These are phyloP conservation scores for Fragaria vesca DNA, from an alignment of 306 rosid species.

Conservation along the genomic window DNA sequence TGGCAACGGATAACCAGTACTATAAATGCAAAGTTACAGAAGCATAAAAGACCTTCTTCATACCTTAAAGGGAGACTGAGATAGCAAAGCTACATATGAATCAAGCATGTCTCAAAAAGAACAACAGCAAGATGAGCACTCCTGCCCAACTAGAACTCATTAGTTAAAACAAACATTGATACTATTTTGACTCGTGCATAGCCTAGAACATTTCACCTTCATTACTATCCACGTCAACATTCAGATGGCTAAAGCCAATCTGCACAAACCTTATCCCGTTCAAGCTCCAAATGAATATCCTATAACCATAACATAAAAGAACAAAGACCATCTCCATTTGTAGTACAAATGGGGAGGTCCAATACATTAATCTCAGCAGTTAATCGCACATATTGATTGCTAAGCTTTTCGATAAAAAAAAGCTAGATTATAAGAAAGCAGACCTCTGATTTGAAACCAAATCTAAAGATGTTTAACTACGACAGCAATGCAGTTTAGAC, in stretches of 20 bases:
- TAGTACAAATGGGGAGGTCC: neutral
- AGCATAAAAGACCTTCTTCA: constrained; percentile 3
- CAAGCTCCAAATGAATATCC: constrained; percentile 4
- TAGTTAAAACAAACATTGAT: neutral
- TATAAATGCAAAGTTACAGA: constrained; percentile 1
- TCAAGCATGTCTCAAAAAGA: constrained; percentile 5
- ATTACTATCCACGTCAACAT: neutral
- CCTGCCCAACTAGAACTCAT: neutral
- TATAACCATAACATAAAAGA: neutral
- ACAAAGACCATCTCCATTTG: neutral
- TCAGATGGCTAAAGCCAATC: neutral
- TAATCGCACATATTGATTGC: neutral
- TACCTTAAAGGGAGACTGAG: neutral
- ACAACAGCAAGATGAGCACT: neutral
- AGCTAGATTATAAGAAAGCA: neutral
- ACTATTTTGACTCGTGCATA: neutral
- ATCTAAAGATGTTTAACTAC: neutral
- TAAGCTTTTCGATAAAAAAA: neutral
- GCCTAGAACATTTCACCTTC: neutral
- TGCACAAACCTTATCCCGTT: constrained; percentile 4
- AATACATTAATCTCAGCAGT: constrained; percentile 1
- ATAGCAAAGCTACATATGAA: constrained; percentile 2
- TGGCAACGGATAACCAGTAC: neutral
- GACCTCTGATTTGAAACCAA: constrained; percentile 13
- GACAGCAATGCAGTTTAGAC: constrained; percentile 12